Base-by-base conservation (phyloP, 2,329 filamentous ascomycete genomes). In the Capronia americana region DNA sequence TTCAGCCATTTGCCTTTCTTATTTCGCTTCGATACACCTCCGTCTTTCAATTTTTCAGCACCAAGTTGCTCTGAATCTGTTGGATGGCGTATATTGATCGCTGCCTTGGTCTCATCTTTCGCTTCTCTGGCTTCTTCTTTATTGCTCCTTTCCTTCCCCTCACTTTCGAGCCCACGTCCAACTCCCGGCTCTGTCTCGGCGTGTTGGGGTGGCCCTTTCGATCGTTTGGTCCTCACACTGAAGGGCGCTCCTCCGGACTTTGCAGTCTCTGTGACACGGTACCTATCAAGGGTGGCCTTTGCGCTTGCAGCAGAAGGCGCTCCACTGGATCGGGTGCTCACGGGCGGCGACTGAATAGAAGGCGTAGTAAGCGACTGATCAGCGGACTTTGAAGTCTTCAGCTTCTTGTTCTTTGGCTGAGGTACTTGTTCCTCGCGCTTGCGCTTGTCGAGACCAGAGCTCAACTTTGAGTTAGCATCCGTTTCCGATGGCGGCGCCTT, bases 401-500 rank as follows among this genome's bases (percentile, higher is more conserved):
- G 71, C 32, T 74, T 79, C 72, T 81, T 77, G 56, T 26, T 14
- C 73, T 74, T 63, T 77, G 77, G 70, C 53, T 69, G 61, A 57
- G 30, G 23, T 51, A 64, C 62, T 14, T 68, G 46, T 65, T 71
- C 69, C 62, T 75, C 74, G 60, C 73, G 72, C 64, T 66, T 68
- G 58, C 66, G 70, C 63, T 70, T 77, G 69, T 72, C 69, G 65
- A 71, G 30, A 7, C 41, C 54, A 10, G 55, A 50, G 26, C 50
- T 53, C n/a, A 46, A 32, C 44, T 26, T 48, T 4, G 50, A 14
- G 23, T 34, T 32, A 28, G 23, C 14, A 20, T 46, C 38, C 24
- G 44, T 11, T 32, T 44, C 28, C 30, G 26, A 11, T 10, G 34
- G 41, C 20, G 50, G 12, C 14, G 53, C 57, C 30, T 60, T 65